Conservation (phyloP, 805 yeast genomes). For the Sugiyamaella qingdaonensis region DNA sequence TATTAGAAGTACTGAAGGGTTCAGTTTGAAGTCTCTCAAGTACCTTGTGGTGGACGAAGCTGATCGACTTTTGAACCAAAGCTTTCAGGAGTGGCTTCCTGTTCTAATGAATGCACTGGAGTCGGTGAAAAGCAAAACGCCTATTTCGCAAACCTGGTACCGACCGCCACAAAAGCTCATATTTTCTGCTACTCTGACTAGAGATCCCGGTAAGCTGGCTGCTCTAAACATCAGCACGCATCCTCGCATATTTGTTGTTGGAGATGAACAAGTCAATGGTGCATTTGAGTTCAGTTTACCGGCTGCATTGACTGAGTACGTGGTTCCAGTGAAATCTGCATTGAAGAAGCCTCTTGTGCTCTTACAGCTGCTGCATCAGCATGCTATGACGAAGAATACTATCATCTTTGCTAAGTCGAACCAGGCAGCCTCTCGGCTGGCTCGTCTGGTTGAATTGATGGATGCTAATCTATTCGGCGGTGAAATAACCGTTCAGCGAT, state of each 20-base stretch:
- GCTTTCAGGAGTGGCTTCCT: constrained; percentile 89
- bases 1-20: constrained; percentile 26
- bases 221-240: constrained; percentile 53
- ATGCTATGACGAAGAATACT: constrained; percentile 38
- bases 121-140: constrained; percentile 6
- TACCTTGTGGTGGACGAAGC: constrained; percentile 87
- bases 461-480: constrained; percentile 23
- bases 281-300: constrained; percentile 37
- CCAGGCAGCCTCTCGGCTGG: constrained; percentile 79
- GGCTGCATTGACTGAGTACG: constrained; percentile 31
- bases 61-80: constrained; percentile 88
- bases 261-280: constrained; percentile 38
- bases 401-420: constrained; percentile 71
- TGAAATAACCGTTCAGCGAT: constrained; percentile 26
- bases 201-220: constrained; percentile 84
- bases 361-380: constrained; percentile 46
- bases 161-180: constrained; percentile 60
- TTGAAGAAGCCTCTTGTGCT: constrained; percentile 70
- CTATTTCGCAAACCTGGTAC: constrained; percentile 20
- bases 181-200: constrained; percentile 89
- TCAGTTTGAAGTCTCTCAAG: constrained; percentile 47
- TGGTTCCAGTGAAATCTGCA: constrained; percentile 30
- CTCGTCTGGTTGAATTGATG: constrained; percentile 53
- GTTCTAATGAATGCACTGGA: constrained; percentile 31
- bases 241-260: constrained; percentile 75